phyloP scores from a whole-genome alignment of 148 eudicot genomes.

The Pouteria glomerata region DNA sequence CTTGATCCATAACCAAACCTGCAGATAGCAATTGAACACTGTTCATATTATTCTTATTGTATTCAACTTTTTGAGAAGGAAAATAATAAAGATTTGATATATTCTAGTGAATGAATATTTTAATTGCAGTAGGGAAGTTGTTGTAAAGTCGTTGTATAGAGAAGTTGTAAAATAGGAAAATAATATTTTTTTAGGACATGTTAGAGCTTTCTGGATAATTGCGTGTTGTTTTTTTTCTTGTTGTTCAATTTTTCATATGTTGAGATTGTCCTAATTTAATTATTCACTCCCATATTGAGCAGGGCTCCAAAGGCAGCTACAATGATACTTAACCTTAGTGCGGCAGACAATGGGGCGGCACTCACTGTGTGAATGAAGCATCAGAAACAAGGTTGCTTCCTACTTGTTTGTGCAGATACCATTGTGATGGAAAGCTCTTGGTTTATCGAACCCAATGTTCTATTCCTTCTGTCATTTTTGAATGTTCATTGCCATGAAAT shows the following conservation, averaged over 20 bases:
- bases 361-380: conserved; percentile 52
- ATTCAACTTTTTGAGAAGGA: too few species aligned
- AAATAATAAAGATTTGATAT: too few species aligned
- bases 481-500: too few species aligned
- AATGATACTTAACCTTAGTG: conserved; percentile 82
- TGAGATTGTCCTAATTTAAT: not conserved
- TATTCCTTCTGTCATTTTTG: too few species aligned
- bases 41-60: too few species aligned
- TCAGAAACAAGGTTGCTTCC: not conserved
- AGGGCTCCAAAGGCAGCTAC: conserved; percentile 97
- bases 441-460: not conserved
- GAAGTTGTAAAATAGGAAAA: too few species aligned
- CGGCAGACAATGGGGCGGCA: conserved; percentile 88
- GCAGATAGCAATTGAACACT: not conserved
- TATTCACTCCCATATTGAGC: conserved; percentile 14
- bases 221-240: not conserved
- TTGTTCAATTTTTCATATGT: not conserved
- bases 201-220: not conserved
- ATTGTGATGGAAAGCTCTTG: not conserved
- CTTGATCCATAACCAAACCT: not conserved
- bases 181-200: too few species aligned
- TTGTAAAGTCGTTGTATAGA: too few species aligned
- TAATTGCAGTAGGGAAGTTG: too few species aligned
- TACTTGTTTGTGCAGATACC: not conserved
- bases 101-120: too few species aligned